phyloP scores from a whole-genome alignment of 2,329 filamentous ascomycete genomes.

The Raffaelea deltoideospora region DNA sequence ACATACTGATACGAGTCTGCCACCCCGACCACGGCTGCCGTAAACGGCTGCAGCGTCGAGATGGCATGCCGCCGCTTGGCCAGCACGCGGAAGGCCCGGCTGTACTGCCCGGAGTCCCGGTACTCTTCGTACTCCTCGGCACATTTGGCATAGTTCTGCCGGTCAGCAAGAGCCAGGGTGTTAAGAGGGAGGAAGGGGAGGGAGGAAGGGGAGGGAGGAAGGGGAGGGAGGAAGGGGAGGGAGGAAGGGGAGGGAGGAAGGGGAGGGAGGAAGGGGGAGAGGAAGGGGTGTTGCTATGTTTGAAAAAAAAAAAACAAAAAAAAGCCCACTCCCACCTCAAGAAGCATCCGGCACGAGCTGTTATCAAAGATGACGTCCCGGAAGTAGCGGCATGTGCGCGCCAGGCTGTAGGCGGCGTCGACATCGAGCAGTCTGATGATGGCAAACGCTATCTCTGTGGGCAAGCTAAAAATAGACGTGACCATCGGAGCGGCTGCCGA shows the following conservation, averaged over 20 bases:
- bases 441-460: conserved; percentile 49
- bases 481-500: not conserved
- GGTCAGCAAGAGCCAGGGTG: not conserved
- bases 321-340: conserved; percentile 46
- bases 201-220: conserved; percentile 6
- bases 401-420: conserved; percentile 42
- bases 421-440: conserved; percentile 39
- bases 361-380: conserved; percentile 34
- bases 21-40: conserved; percentile 41
- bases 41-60: conserved; percentile 45
- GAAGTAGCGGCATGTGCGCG: conserved; percentile 35
- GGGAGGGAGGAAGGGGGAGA: too few relatives aligned
- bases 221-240: not conserved
- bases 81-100: conserved; percentile 39
- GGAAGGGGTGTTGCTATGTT: not conserved
- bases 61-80: conserved; percentile 47
- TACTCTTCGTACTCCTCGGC: conserved; percentile 1
- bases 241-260: too few relatives aligned
- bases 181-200: conserved; percentile 9
- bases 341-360: conserved; percentile 38
- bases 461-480: conserved; percentile 26
- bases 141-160: not conserved
- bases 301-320: conserved; percentile 9
- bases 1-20: conserved; percentile 34
- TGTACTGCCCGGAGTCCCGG: conserved; percentile 20